Percentiles rank a stretch among this genome's conserved stretches.
These are phyloP conservation scores for Colletotrichum orchidophilum DNA, from an alignment of 2,329 filamentous ascomycete species.

Conservation along the genomic window DNA sequence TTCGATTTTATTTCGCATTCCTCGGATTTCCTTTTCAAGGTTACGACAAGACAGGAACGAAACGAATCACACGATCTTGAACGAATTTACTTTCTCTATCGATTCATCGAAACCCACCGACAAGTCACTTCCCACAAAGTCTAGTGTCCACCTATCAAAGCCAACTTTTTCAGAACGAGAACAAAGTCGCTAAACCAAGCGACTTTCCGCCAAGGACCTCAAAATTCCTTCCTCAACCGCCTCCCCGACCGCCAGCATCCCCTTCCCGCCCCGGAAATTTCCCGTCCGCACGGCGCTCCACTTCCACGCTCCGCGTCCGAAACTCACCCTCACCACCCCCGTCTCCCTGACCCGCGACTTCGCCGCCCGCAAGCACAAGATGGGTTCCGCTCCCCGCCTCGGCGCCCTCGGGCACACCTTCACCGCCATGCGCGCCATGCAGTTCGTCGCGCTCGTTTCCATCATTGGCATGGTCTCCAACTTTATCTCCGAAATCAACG, in stretches of 20 bases:
- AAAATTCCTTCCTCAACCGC: constrained; percentile 38
- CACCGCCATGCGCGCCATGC: constrained; percentile 75
- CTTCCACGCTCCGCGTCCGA: constrained; percentile 46
- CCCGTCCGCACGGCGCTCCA: constrained; percentile 49
- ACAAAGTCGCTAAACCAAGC: constrained; percentile 16
- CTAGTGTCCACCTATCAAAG: not conserved
- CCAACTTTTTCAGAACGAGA: not conserved
- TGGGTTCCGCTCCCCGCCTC: constrained; percentile 61
- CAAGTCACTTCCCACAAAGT: not conserved
- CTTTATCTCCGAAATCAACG: constrained; percentile 82
- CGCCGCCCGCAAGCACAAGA: constrained; percentile 40
- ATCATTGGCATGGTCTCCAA: constrained; percentile 85
- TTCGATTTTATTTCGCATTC: constrained; percentile 24
- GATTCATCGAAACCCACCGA: not conserved
- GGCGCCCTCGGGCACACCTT: constrained; percentile 84
- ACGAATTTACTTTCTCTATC: not conserved
- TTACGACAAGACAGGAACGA: not conserved
- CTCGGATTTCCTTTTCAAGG: not conserved
- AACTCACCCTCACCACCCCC: constrained; percentile 54
- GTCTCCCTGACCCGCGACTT: constrained; percentile 31
- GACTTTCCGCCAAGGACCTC: not conserved
- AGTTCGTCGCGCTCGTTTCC: constrained; percentile 76
- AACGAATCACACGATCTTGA: not conserved
- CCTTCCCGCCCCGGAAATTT: constrained; percentile 52
- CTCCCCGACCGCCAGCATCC: constrained; percentile 41